Conservation (phyloP, 176 grass and related monocot species). For the Chrysopogon serrulatus region DNA sequence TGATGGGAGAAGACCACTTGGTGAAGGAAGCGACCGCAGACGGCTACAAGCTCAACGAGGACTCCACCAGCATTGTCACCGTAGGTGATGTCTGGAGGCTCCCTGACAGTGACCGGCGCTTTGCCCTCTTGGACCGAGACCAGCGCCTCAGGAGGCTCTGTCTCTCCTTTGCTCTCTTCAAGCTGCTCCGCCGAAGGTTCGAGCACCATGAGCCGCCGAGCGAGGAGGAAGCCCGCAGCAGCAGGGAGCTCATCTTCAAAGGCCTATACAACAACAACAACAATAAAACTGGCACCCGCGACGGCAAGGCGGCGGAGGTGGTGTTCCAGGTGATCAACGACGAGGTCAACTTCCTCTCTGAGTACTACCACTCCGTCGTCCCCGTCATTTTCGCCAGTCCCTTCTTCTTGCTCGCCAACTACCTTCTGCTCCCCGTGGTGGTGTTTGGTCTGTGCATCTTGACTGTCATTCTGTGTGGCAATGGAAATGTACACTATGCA, state of each 20-base stretch:
- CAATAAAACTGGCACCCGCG: too few species aligned
- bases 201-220: background rate
- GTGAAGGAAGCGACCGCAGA: background rate
- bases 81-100: background rate
- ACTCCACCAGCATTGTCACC: background rate
- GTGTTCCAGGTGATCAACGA: background rate
- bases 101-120: background rate
- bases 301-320: too few species aligned
- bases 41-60: background rate
- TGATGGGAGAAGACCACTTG: background rate
- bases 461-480: background rate
- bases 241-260: background rate
- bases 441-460: background rate
- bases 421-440: background rate
- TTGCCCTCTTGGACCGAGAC: background rate
- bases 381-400: background rate
- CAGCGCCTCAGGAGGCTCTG: background rate
- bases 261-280: background rate
- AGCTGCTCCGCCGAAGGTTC: background rate
- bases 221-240: background rate
- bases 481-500: background rate
- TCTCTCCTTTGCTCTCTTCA: background rate
- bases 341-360: background rate
- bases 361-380: background rate
- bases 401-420: background rate